Conservation (phyloP, 768 basidiomycete species). For the Russula griseocarnosa region DNA sequence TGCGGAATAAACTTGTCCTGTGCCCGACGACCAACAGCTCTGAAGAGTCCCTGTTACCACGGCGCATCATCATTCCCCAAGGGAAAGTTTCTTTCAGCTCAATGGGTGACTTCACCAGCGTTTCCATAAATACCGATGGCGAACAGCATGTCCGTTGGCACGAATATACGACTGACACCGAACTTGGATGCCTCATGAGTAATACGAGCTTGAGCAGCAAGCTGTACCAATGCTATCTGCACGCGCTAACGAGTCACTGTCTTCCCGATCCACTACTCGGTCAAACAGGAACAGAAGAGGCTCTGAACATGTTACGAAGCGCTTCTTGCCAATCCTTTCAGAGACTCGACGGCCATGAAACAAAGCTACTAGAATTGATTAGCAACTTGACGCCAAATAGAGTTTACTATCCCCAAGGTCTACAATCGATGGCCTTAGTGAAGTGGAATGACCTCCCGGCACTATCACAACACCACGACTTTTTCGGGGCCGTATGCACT, state of each 20-base stretch:
- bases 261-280: conserved; percentile 43
- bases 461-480: conserved; percentile 15
- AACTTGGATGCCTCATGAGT: conserved; percentile 34
- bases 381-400: conserved; percentile 4
- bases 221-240: conserved; percentile 43
- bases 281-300: conserved; percentile 45
- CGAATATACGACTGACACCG: conserved; percentile 34
- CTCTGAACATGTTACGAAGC: conserved; percentile 39
- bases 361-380: conserved; percentile 9
- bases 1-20: conserved; percentile 34
- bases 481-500: background rate
- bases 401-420: conserved; percentile 9
- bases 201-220: conserved; percentile 32
- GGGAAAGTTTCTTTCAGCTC: background rate
- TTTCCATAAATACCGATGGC: conserved; percentile 7
- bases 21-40: background rate
- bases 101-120: conserved; percentile 1
- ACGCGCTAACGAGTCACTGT: conserved; percentile 44
- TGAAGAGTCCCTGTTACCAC: background rate
- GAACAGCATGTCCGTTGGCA: conserved; percentile 29
- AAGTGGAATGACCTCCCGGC: conserved; percentile 15
- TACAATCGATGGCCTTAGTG: conserved; percentile 8
- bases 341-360: conserved; percentile 27
- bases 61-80: conserved; percentile 16
- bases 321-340: conserved; percentile 42